Base-by-base conservation (phyloP, 2,329 filamentous ascomycete species). In the Botrytis porri region DNA sequence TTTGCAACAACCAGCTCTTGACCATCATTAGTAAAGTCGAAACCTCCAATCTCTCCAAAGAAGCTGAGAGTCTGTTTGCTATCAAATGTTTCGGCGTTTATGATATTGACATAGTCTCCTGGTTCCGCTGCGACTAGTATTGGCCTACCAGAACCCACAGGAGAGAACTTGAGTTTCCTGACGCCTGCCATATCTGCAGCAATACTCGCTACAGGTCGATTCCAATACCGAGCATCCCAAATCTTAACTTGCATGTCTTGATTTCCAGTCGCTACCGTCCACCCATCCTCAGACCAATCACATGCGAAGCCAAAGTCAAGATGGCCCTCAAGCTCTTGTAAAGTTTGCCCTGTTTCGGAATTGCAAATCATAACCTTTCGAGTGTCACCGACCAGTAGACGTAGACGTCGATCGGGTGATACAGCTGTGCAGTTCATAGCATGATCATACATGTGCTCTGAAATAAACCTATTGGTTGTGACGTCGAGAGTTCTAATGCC, bases 201-300 rank as follows among this genome's bases (percentile, higher is more conserved):
- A 37, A 95, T 83, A 18, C 86, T 87, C 29, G 84, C 84, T 14
- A 91, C 77, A 0, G 88, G 84, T 3, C 76, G 82, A 69, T 84
- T 85, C 90, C 91, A 93, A 71, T 87, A 89, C 14, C 93, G 87
- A 12, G 92, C 90, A 80, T 95, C 93, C 89, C 91, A 95, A 66
- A 95, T 88, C 75, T 90, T 89, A 76, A 95, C 86, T 41, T 86
- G 87, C 80, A 87, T 90, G 81, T 95, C 93, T 81, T 95, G 92
- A 75, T 91, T 91, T 35, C 90, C 92, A 0, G 93, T 95, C 20
- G 93, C 93, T 32, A 95, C 86, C 20, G 90, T 91, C 83, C 90
- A 89, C 45, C 92, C 92, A 79, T 95, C 90, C 70, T 92, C 89
- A 29, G 92, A 90, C 93, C 93, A 95, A 76, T 91, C 92, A 78